phyloP scores from a whole-genome alignment of 2,329 filamentous ascomycete species.

The Emergomyces africanus region DNA sequence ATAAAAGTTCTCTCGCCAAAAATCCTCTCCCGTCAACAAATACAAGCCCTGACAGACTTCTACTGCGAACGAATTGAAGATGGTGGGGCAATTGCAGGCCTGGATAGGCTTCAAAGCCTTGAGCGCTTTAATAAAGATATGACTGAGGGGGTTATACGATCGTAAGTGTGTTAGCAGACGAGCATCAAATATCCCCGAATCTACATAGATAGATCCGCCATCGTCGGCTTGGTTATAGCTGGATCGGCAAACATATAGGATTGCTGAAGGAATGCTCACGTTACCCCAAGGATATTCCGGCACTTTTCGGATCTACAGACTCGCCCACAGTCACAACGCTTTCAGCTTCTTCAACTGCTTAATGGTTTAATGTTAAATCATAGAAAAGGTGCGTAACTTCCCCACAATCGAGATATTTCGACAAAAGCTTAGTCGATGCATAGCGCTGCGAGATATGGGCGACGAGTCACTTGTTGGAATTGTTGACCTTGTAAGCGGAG shows the following conservation, averaged over 20 bases:
- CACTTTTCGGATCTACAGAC: constrained; percentile 46
- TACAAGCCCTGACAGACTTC: constrained; percentile 50
- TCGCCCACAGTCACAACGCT: constrained; percentile 52
- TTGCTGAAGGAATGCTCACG: background rate
- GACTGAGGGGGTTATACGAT: constrained; percentile 40
- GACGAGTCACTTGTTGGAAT: constrained; percentile 49
- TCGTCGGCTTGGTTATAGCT: background rate
- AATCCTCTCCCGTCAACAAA: constrained; percentile 48
- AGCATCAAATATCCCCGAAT: background rate
- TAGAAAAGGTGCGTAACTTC: constrained; percentile 34
- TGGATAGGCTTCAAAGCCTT: constrained; percentile 46
- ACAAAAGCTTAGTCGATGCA: background rate
- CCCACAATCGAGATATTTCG: background rate
- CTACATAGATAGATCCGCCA: background rate
- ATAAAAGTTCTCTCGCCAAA: constrained; percentile 39
- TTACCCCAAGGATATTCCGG: constrained; percentile 31
- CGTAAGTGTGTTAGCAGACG: constrained; percentile 27
- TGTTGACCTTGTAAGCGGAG: constrained; percentile 52
- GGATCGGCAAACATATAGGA: background rate
- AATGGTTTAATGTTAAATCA: constrained; percentile 51
- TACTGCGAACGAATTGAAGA: constrained; percentile 52
- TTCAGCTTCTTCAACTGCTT: constrained; percentile 48
- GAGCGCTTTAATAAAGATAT: constrained; percentile 48
- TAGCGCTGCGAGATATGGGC: constrained; percentile 43
- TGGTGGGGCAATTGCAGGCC: constrained; percentile 46